phyloP scores from a whole-genome alignment of 2,329 filamentous ascomycete species.

The Zymoseptoria crescenta region DNA sequence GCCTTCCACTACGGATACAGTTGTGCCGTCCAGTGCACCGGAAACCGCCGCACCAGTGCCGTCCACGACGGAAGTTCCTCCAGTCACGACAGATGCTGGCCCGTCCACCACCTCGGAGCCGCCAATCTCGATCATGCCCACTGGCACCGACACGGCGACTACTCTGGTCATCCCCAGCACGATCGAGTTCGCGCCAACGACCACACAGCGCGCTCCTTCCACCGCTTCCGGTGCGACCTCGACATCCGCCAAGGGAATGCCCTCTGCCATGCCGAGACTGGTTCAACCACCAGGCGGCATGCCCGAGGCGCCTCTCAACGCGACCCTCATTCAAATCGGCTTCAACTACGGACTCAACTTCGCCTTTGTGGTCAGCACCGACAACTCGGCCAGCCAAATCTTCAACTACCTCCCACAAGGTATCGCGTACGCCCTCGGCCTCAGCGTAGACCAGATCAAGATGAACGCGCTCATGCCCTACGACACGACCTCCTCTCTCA shows the following conservation, averaged over 20 bases:
- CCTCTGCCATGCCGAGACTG: constrained; percentile 61
- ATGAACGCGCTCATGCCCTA: constrained; percentile 69
- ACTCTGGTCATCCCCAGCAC: constrained; percentile 50
- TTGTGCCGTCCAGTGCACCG: neutral
- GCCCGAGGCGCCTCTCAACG: constrained; percentile 51
- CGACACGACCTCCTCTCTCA: constrained; percentile 59
- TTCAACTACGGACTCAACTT: constrained; percentile 80
- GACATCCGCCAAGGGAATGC: constrained; percentile 46
- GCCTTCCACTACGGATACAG: neutral
- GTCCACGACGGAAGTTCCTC: constrained; percentile 1
- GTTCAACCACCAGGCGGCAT: constrained; percentile 63
- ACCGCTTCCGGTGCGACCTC: constrained; percentile 22
- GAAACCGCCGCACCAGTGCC: constrained; percentile 7
- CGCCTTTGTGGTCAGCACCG: constrained; percentile 64
- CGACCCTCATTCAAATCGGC: constrained; percentile 70
- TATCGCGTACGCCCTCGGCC: constrained; percentile 56
- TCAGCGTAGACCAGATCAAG: constrained; percentile 44
- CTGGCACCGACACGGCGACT: constrained; percentile 40
- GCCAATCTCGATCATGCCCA: constrained; percentile 38
- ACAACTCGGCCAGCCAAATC: constrained; percentile 72
- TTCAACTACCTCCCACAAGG: constrained; percentile 70
- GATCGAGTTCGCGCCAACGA: constrained; percentile 50
- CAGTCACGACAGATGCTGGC: too few relatives aligned
- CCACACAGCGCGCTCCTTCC: constrained; percentile 14
- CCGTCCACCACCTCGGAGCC: constrained; percentile 16